Base-by-base conservation (phyloP, 106 monocot genomes). In the Xerophyta viscosa region DNA sequence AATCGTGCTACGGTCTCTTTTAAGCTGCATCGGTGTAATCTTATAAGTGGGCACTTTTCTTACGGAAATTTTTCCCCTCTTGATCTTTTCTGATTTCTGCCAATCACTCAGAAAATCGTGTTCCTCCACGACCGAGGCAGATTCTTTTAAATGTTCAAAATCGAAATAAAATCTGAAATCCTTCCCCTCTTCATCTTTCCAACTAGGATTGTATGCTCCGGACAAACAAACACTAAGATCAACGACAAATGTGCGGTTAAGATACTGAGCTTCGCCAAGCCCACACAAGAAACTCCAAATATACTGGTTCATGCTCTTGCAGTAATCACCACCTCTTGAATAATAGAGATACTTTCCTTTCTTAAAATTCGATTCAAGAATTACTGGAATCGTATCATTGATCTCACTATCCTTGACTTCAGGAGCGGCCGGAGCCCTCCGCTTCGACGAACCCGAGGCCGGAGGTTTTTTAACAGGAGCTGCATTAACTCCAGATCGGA, bases 121-220 rank as follows among this genome's bases (percentile, higher is more conserved):
- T 36, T 88, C 75, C 66, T 88, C 88, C 54, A 88, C 88, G 8
- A 88, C 42, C 8, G 82, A 76, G 0, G 72, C 78, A 0, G 78
- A 69, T 59, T 88, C 88, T 56, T 88, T 88, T 15, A 88, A 58
- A 51, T 88, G 88, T 72, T 88, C 88, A 20, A 79, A 88, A 61
- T 88, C 88, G 15, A 88, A 88, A 54, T 76, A 76, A 27, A 59
- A 54, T 41, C 76, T 27, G 54, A 76, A 76, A 46, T 76, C 76
- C 60, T 70, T 76, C 13, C 68, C 75, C 24, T 64, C 63, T 24
- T 64, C 68, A 26, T 75, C 75, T 36, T 57, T 58, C 14, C 58
- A 53, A 24, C 30, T 65, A 2, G 64, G 53, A 27, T 53, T 60
- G 24, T 73, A 73, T 11, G 48, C 41, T 1, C 63, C 57, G 28